Base-by-base conservation (phyloP, 2,329 filamentous ascomycete genomes). In the Hymenotorrendiella dingleyae region DNA sequence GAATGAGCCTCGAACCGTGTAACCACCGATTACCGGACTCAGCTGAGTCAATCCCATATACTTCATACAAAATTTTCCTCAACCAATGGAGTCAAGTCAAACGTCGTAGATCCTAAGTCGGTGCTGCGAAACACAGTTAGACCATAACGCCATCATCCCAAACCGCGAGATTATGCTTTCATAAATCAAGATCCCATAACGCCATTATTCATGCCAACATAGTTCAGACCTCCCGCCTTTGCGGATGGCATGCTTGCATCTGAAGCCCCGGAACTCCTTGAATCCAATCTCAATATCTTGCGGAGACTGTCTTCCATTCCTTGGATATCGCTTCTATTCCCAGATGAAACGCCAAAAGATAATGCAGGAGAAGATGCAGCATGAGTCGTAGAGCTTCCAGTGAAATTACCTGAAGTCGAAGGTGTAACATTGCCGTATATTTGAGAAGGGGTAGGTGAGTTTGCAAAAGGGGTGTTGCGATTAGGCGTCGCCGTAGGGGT, bases 221-320 rank as follows among this genome's bases (percentile, higher is more conserved):
- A 54, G 42, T 53, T 54, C 22, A 50, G 47, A 36, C 48, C 42
- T 24, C 36, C 50, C 27, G 50, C n/a, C 36, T 47, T 46, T 17
- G 43, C 27, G 32, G 49, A 35, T 39, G 46, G 40, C 34, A 45
- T 40, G 17, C 37, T 26, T 14, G 43, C 19, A n/a, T 30, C 29
- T 24, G 40, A 20, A 33, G 40, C 37, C 11, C 45, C 48, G 24
- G 52, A 50, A 45, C 40, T 48, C 16, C 40, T 48, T 14, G 58
- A 49, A 33, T 58, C 52, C 33, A 62, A 40, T 42, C 62, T 62
- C 36, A 62, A 49, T 16, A 62, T 54, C 29, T 50, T 58, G 20
- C 60, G 56, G 27, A 62, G 55, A 46, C 49, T 56, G n/a, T 62
- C 54, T 42, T 62, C 59, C 54, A 61, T 61, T 12, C 53, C 56